Conservation (phyloP, 2,329 filamentous ascomycete species). For the Penicillium sp. region DNA sequence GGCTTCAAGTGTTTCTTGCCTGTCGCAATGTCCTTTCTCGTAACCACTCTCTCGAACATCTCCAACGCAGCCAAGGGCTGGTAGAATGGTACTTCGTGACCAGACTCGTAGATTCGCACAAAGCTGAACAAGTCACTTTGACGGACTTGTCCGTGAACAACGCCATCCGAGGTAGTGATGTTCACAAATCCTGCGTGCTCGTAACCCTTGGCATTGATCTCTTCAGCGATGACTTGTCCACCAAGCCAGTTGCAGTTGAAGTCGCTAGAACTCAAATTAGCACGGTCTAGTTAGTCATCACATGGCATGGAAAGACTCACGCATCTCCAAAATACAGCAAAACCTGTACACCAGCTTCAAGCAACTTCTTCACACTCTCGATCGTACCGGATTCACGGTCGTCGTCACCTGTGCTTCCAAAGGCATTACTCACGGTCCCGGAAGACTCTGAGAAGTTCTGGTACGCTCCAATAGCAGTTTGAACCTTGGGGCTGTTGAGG, state of each 20-base stretch:
- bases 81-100: slow-evolving; percentile 1
- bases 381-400: not conserved
- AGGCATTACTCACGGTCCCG: not conserved
- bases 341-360: not conserved
- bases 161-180: not conserved
- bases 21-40: slow-evolving; percentile 1
- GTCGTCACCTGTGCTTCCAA: not conserved
- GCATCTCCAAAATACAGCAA: slow-evolving; percentile 2
- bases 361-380: not conserved
- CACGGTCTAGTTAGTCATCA: not conserved
- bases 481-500: not conserved
- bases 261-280: not conserved
- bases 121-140: slow-evolving; percentile 4
- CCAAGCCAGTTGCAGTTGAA: slow-evolving; percentile 6
- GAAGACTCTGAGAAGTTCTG: slow-evolving; percentile 1
- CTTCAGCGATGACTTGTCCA: not conserved
- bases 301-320: not conserved
- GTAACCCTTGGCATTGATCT: not conserved
- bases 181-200: slow-evolving; percentile 1
- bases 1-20: not conserved
- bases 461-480: slow-evolving; percentile 1
- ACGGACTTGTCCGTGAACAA: slow-evolving; percentile 4
- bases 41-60: not conserved
- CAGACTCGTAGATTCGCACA: slow-evolving; percentile 1
- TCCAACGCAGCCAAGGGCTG: not conserved